Conservation (phyloP, 805 yeast genomes). For the Suhomyces prunicola region DNA sequence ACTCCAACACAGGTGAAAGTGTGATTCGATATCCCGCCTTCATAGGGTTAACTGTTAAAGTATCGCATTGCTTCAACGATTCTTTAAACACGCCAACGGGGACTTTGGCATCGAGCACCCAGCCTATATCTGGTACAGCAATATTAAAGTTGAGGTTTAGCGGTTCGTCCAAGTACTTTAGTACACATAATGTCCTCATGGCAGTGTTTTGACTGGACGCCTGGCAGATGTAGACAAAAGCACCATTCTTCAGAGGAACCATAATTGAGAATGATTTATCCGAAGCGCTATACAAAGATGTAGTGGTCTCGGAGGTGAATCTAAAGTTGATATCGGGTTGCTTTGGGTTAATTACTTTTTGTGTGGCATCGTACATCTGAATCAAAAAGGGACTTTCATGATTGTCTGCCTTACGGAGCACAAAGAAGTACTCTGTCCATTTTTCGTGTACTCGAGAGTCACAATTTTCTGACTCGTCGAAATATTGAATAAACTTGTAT, state of each 20-base stretch:
- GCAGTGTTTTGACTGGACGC: conserved; percentile 53
- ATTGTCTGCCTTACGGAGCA: conserved; percentile 61
- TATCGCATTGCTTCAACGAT: conserved; percentile 7
- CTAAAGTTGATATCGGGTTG: conserved; percentile 21
- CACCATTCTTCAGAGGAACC: conserved; percentile 21
- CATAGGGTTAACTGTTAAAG: conserved; percentile 10
- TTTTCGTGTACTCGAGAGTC: conserved; percentile 60
- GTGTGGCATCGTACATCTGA: conserved; percentile 53
- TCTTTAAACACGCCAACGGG: conserved; percentile 29
- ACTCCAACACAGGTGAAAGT: conserved; percentile 30
- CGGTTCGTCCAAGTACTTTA: conserved; percentile 44
- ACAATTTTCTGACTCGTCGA: conserved; percentile 49
- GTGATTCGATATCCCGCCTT: conserved; percentile 23
- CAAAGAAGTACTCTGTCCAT: conserved; percentile 79
- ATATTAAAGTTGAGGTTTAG: conserved; percentile 29
- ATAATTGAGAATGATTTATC: conserved; percentile 69
- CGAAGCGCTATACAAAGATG: conserved; percentile 57
- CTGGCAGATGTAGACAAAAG: conserved; percentile 50
- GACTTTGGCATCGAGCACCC: conserved; percentile 43
- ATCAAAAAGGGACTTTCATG: conserved; percentile 50
- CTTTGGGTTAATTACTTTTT: conserved; percentile 2
- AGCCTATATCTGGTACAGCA: conserved; percentile 44
- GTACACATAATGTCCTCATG: conserved; percentile 60
- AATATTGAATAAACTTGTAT: conserved; percentile 13
- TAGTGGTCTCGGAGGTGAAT: conserved; percentile 20